Evolutionary conservation across 352 stramenopile species (phyloP), one percentile per base, ranked within the genome.

Genomic region (Globisporangium nagaii): DNA sequence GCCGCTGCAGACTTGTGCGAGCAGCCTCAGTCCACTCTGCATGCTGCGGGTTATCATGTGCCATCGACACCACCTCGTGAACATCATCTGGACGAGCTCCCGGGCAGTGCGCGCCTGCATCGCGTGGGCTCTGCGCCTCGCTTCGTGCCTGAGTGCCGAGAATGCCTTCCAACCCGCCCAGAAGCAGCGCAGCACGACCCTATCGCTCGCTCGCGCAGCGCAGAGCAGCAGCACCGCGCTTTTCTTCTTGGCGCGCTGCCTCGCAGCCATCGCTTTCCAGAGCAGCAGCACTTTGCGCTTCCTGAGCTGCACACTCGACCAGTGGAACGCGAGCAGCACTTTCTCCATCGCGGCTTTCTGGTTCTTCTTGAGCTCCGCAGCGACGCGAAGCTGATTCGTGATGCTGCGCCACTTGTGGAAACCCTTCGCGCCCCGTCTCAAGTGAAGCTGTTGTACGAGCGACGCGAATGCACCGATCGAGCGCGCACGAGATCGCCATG

Each of bases 221-320:
- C 32, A 4, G 1, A 45, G 20, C 40, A 46, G 17, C 22, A 52
- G 6, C 8, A 44, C n/a, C 32, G 30, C 31, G 12, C 37, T 31
- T 30, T 31, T 32, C 34, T 51, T 39, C 46, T 50, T 44, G n/a
- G n/a, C n/a, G 7, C 47, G 37, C 36, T 52, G 55, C 20, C 19
- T 35, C 20, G 3, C 11, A 3, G 11, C n/a, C 24, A 35, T 19
- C 27, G 30, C 45, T n/a, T 42, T 40, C 55, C 55, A 62, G n/a
- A 22, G 28, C 36, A 55, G 28, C 36, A 62, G 22, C 19, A 20
- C 43, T 20, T 41, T 50, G 17, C 55, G 39, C 28, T 56, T 55
- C 20, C 15, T 27, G 7, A 32, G 19, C n/a, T 37, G 30, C 30
- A 28, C 37, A 15, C 31, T 43, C 24, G 13, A 37, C 6, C 13